A percentile compares a stretch with the other conserved stretches of the same genome.
These are phyloP conservation scores for Fistulifera pelliculosa DNA, from an alignment of 108 stramenopile genomes.

Conservation along the genomic window DNA sequence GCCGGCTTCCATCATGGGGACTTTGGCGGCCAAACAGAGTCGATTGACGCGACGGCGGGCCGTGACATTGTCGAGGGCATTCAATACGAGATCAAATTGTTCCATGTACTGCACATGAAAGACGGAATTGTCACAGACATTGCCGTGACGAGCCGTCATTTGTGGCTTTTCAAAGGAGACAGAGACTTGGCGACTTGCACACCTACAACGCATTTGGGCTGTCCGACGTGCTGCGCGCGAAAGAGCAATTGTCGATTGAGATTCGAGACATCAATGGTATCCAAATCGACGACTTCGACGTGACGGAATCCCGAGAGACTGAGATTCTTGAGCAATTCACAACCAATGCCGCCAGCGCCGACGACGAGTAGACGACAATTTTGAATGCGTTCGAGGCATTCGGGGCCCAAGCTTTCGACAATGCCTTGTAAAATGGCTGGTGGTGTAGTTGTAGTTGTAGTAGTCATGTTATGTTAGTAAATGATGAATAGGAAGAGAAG, in stretches of 20 bases:
- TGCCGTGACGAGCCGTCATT: constrained; percentile 82
- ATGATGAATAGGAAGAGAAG: too few species aligned
- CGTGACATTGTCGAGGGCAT: constrained; percentile 96
- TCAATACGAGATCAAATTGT: constrained; percentile 85
- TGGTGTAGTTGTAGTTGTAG: constrained; percentile 36
- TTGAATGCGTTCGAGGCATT: constrained; percentile 7
- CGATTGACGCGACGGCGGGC: constrained; percentile 97
- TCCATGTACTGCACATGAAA: constrained; percentile 84
- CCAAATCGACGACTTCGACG: constrained; percentile 94
- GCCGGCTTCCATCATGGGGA: constrained; percentile 95
- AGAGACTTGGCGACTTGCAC: constrained; percentile 59
- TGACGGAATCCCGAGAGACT: constrained; percentile 85
- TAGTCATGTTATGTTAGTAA: too few species aligned
- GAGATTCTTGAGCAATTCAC: constrained; percentile 95
- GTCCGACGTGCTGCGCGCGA: constrained; percentile 74
- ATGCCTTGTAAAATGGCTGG: not conserved
- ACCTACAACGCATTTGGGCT: constrained; percentile 76
- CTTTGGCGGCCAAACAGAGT: constrained; percentile 87
- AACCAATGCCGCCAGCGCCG: constrained; percentile 87
- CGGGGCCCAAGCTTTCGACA: constrained; percentile 2
- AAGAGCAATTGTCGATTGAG: constrained; percentile 96
- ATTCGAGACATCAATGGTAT: constrained; percentile 98
- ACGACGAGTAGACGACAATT: constrained; percentile 22
- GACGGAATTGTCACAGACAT: constrained; percentile 88
- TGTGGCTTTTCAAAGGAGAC: constrained; percentile 9